A percentile compares a stretch with the other conserved stretches of the same genome.
Conservation (phyloP, 2,329 filamentous ascomycete genomes). For the Fusarium subtropicale region DNA sequence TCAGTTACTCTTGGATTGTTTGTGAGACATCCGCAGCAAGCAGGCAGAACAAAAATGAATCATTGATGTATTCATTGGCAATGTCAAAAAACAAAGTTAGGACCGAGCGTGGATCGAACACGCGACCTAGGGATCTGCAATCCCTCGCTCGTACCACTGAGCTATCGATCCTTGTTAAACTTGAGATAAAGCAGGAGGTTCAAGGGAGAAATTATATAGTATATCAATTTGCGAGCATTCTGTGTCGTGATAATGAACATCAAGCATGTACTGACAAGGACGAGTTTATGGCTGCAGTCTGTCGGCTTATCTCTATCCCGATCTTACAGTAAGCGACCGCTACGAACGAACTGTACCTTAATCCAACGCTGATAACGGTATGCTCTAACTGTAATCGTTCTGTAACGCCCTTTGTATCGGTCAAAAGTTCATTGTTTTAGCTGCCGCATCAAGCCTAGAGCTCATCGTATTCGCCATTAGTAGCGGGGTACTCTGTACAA, state of each 20-base stretch:
- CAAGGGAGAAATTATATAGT: rapidly evolving
- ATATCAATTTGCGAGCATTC: rapidly evolving
- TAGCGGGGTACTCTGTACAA: constrained; percentile 13
- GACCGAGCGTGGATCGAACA: constrained; percentile 43
- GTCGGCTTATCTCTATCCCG: neutral
- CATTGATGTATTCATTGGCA: neutral
- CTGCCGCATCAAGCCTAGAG: constrained; percentile 28
- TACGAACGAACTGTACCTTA: neutral
- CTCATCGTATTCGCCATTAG: neutral
- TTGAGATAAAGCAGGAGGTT: rapidly evolving
- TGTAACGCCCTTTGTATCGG: neutral
- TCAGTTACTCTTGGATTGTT: too few species aligned
- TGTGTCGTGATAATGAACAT: neutral
- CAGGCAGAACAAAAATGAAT: neutral
- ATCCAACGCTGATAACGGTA: neutral
- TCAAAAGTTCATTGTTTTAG: neutral
- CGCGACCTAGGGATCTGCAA: constrained; percentile 44
- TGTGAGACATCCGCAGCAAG: neutral
- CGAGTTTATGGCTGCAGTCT: neutral
- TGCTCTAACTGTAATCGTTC: neutral
- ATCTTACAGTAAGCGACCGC: neutral
- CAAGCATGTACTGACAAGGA: neutral
- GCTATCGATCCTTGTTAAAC: constrained; percentile 31
- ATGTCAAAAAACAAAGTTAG: neutral
- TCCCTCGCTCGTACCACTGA: constrained; percentile 43